These are phyloP conservation scores for Pseudogymnoascus destructans DNA, from an alignment of 2,329 filamentous ascomycete species.

Conservation along the genomic window DNA sequence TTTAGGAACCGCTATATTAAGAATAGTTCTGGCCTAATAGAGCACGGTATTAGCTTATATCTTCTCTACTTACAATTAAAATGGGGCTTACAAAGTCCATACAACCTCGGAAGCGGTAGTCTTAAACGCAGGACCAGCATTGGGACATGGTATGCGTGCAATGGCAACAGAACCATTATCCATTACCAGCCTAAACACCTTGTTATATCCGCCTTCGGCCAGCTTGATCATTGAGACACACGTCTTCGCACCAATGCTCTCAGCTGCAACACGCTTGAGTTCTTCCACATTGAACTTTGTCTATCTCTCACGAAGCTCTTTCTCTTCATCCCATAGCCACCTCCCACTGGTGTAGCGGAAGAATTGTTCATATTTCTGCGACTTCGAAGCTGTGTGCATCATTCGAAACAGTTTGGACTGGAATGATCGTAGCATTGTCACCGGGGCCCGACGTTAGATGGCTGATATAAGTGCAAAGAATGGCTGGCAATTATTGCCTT, in stretches of 20 bases:
- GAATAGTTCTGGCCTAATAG: constrained; percentile 16
- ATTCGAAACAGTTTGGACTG: constrained; percentile 9
- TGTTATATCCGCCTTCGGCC: constrained; percentile 29
- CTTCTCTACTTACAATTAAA: background rate
- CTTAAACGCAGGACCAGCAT: constrained; percentile 15
- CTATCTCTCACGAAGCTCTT: constrained; percentile 25
- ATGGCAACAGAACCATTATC: constrained; percentile 22
- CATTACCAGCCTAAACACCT: constrained; percentile 27
- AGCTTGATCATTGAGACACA: constrained; percentile 29
- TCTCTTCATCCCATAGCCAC: constrained; percentile 28
- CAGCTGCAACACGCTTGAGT: constrained; percentile 25
- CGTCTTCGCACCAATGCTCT: constrained; percentile 21
- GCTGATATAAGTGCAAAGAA: too few relatives aligned
- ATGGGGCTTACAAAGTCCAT: constrained; percentile 19
- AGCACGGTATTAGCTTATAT: background rate
- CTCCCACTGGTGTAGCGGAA: constrained; percentile 26
- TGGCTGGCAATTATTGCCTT: too few relatives aligned
- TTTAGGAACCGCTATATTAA: constrained; percentile 17
- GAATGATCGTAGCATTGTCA: background rate
- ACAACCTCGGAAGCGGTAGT: constrained; percentile 20
- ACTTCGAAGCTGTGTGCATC: constrained; percentile 10
- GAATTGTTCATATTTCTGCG: constrained; percentile 17
- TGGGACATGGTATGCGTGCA: constrained; percentile 18
- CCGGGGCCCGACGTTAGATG: too few relatives aligned
- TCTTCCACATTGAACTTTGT: constrained; percentile 26